Percentiles rank a stretch among this genome's conserved stretches.
Evolutionary conservation across 2,329 filamentous ascomycete species (phyloP).

Genomic region (Fusarium pilosicola): DNA sequence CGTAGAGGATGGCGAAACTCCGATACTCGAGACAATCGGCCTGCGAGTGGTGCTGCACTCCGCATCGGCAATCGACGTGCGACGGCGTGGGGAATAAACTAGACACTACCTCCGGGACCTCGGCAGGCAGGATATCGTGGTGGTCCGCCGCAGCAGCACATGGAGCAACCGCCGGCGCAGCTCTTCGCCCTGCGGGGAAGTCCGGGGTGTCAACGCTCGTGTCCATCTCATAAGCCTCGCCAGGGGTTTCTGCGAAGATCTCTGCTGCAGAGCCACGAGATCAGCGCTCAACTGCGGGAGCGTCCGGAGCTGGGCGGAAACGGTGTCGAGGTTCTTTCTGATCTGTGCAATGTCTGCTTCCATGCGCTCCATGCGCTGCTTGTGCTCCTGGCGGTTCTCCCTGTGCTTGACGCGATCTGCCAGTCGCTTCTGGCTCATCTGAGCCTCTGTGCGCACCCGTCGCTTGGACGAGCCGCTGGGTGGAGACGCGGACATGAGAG

Average conservation of each 20-base stretch:
- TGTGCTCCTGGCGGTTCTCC: conserved; percentile 42
- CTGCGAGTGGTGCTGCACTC: conserved; percentile 37
- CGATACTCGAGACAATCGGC: conserved; percentile 40
- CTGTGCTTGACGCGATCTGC: conserved; percentile 42
- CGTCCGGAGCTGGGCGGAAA: conserved; percentile 31
- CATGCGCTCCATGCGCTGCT: conserved; percentile 41
- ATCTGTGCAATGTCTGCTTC: conserved; percentile 41
- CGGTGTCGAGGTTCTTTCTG: conserved; percentile 32
- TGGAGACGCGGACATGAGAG: conserved; percentile 29
- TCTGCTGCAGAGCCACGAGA: conserved; percentile 26
- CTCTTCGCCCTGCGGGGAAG: conserved; percentile 13
- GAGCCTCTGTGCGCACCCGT: conserved; percentile 40
- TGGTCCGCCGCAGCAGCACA: conserved; percentile 3
- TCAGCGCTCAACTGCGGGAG: conserved; percentile 17
- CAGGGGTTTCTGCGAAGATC: conserved; percentile 14
- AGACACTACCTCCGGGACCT: conserved; percentile 7
- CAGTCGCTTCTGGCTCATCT: conserved; percentile 42
- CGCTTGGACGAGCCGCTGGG: conserved; percentile 26
- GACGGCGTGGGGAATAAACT: conserved; percentile 21
- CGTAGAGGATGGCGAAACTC: conserved; percentile 41
- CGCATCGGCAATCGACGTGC: conserved; percentile 42
- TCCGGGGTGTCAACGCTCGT: not conserved
- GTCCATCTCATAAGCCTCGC: conserved; percentile 16
- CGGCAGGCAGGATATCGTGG: conserved; percentile 11
- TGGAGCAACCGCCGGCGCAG: conserved; percentile 1